These are phyloP conservation scores for Apium graveolens DNA, from an alignment of 129 eudicot genomes.

Conservation along the genomic window DNA sequence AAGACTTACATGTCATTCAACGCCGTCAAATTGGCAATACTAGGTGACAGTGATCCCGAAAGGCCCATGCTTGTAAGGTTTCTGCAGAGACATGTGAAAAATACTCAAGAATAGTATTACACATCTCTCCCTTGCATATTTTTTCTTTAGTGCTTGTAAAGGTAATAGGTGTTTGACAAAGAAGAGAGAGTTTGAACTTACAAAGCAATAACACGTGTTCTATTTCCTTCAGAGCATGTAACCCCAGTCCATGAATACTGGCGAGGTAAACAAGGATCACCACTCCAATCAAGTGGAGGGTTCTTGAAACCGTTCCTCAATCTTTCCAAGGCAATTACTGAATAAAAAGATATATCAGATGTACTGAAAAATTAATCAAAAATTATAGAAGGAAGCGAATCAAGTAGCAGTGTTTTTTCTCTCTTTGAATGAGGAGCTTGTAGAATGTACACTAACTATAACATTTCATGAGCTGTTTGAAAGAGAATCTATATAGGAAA, in stretches of 20 bases:
- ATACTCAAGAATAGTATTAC: background rate
- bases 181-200: constrained; percentile 32
- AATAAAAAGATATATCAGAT: constrained; percentile 9
- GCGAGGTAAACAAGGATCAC: constrained; percentile 93
- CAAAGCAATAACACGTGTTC: constrained; percentile 57
- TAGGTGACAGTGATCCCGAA: constrained; percentile 58
- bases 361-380: background rate
- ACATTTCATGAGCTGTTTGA: background rate
- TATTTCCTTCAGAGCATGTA: constrained; percentile 60
- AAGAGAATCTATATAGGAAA: background rate
- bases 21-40: constrained; percentile 59
- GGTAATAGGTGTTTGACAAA: background rate
- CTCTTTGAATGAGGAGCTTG: background rate
- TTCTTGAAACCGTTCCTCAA: constrained; percentile 55
- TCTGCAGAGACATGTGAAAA: constrained; percentile 25
- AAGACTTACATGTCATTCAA: constrained; percentile 48
- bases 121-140: background rate
- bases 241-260: constrained; percentile 82
- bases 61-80: constrained; percentile 66
- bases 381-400: background rate
- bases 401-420: background rate
- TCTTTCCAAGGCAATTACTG: constrained; percentile 58
- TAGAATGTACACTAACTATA: background rate
- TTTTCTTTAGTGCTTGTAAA: background rate
- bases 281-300: constrained; percentile 90